A percentile compares a stretch with the other conserved stretches of the same genome.
phyloP scores from a whole-genome alignment of 2,329 filamentous ascomycete species.

The Orbilia oligospora region DNA sequence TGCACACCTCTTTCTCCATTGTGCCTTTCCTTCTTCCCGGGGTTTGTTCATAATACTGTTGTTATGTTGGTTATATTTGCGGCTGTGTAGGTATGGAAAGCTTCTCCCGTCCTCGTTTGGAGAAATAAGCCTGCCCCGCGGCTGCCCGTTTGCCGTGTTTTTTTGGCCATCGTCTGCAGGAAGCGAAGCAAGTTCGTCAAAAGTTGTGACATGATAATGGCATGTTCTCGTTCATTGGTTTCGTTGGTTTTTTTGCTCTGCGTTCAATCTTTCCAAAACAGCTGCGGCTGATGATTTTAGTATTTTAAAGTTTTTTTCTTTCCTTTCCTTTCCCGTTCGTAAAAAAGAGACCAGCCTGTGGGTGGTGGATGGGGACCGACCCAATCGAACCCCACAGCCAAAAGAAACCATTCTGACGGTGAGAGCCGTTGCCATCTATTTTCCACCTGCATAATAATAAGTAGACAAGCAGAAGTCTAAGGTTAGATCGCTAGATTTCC shows the following conservation, averaged over 20 bases:
- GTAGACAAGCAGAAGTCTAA: constrained; percentile 1
- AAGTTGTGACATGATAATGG: constrained; percentile 51
- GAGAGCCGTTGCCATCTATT: constrained; percentile 26
- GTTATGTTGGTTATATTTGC: constrained; percentile 30
- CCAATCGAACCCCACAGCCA: constrained; percentile 2
- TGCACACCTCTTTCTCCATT: constrained; percentile 6
- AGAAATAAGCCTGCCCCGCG: constrained; percentile 11
- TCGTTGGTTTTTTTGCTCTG: not conserved
- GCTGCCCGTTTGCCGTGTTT: constrained; percentile 14
- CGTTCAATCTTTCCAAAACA: constrained; percentile 26
- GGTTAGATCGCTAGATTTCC: constrained; percentile 8
- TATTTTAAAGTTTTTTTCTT: constrained; percentile 4
- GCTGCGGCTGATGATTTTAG: constrained; percentile 47
- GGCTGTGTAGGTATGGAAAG: constrained; percentile 27
- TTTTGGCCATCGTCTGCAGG: constrained; percentile 16
- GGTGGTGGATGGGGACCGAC: not conserved
- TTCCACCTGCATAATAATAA: constrained; percentile 1
- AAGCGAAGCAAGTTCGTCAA: not conserved
- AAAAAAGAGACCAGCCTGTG: too few species aligned
- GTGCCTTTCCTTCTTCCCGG: not conserved
- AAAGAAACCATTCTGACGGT: constrained; percentile 1
- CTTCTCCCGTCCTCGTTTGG: constrained; percentile 39
- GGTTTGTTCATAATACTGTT: not conserved
- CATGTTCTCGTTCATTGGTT: constrained; percentile 33
- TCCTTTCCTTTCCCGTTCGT: not conserved